phyloP scores from a whole-genome alignment of 1,284 basidiomycete species.

The Malassezia sp. region DNA sequence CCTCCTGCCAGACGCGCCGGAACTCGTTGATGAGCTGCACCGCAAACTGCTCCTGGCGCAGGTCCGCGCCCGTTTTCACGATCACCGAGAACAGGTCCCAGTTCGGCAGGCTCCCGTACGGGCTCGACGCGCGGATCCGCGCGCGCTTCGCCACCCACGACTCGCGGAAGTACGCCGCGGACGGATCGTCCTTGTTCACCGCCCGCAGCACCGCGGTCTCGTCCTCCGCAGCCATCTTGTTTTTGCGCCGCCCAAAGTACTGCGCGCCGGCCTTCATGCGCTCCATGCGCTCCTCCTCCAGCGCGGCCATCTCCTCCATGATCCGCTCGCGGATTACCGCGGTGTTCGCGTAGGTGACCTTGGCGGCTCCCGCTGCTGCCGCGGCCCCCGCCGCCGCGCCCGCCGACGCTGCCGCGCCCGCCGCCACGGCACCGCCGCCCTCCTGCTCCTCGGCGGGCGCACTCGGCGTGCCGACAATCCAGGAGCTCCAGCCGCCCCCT shows the following conservation, averaged over 20 bases:
- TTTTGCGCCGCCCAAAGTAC: conserved; percentile 13
- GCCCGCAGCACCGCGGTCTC: conserved; percentile 67
- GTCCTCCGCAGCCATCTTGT: conserved; percentile 63
- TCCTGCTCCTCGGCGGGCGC: not conserved
- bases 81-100: conserved; percentile 83
- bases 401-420: not conserved
- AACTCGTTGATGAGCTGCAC: conserved; percentile 90
- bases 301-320: conserved; percentile 94
- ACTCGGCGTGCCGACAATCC: conserved; percentile 34
- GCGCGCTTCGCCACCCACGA: conserved; percentile 91
- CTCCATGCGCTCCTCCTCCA: conserved; percentile 92
- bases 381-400: conserved; percentile 4
- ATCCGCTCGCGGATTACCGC: conserved; percentile 84
- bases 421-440: not conserved
- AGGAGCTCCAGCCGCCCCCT: conserved; percentile 36
- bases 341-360: conserved; percentile 35
- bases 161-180: conserved; percentile 76
- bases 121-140: conserved; percentile 78
- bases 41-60: conserved; percentile 94
- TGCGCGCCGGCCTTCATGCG: conserved; percentile 64
- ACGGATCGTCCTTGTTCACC: conserved; percentile 92
- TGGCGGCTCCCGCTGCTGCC: conserved; percentile 15
- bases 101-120: conserved; percentile 83
- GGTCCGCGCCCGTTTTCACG: conserved; percentile 92
- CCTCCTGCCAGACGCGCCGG: conserved; percentile 80